Conservation (phyloP, 345 rosid genomes). For the Atalantia buxifolia region DNA sequence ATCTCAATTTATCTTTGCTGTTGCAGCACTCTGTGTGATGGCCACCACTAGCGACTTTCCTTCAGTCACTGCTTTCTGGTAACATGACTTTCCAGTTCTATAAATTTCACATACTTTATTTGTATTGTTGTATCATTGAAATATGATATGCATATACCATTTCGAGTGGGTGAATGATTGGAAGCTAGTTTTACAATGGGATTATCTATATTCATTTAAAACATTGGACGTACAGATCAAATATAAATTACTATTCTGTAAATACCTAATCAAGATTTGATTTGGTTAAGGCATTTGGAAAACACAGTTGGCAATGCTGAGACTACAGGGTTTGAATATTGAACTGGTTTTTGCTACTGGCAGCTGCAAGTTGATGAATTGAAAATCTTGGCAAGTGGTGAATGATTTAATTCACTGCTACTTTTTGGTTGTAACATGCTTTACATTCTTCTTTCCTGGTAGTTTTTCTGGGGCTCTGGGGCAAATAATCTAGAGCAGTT, state of each 20-base stretch:
- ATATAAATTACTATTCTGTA: not conserved
- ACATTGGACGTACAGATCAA: not conserved
- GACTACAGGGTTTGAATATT: not conserved
- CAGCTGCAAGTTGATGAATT: not conserved
- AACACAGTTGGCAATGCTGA: not conserved
- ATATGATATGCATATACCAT: not conserved
- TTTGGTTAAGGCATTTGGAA: not conserved
- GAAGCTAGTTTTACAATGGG: not conserved
- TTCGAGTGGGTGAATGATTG: not conserved
- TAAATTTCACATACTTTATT: not conserved
- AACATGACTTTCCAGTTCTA: not conserved
- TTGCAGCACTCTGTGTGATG: conserved; percentile 57
- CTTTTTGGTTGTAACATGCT: not conserved
- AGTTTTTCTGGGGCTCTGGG: not conserved
- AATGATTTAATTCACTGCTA: not conserved
- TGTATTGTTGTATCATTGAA: not conserved
- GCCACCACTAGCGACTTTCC: conserved; percentile 72
- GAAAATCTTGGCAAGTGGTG: not conserved
- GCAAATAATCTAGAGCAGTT: not conserved
- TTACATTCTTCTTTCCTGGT: not conserved
- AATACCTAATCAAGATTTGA: not conserved
- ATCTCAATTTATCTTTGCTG: conserved; percentile 63
- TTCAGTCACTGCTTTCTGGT: conserved; percentile 71
- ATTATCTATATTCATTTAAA: not conserved
- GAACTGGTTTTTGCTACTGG: not conserved